Evolutionary conservation across 805 yeast species (phyloP).

Genomic region (Nakazawaea siamensis): DNA sequence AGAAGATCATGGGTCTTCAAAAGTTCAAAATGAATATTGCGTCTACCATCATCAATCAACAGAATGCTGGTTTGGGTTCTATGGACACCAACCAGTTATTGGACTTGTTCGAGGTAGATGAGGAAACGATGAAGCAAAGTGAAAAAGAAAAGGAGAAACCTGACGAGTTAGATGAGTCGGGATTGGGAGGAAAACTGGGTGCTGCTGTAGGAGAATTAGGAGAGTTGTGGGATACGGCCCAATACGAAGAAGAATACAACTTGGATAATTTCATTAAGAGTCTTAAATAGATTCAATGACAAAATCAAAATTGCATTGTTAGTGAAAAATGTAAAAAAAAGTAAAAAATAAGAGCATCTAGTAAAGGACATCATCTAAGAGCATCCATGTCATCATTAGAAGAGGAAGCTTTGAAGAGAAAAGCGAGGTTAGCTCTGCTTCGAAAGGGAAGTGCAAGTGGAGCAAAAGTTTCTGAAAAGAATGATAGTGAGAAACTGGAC

Average conservation of each 20-base stretch:
- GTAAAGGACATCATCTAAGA: too few species aligned
- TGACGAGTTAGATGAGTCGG: constrained; percentile 50
- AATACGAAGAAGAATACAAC: constrained; percentile 95
- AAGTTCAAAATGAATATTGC: constrained; percentile 97
- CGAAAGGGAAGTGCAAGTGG: constrained; percentile 13
- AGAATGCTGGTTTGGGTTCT: constrained; percentile 88
- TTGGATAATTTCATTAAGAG: constrained; percentile 87
- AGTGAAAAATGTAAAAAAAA: too few species aligned
- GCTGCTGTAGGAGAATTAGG: constrained; percentile 84
- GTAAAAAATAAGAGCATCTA: too few species aligned
- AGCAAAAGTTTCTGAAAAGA: background rate
- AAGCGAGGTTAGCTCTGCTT: constrained; percentile 19
- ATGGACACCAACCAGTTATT: constrained; percentile 95
- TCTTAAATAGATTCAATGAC: constrained; percentile 46
- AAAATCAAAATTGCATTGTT: too few species aligned
- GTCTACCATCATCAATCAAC: constrained; percentile 91
- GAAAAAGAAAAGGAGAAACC: constrained; percentile 26
- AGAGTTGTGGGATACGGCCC: constrained; percentile 93
- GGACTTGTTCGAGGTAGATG: constrained; percentile 76
- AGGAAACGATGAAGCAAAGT: constrained; percentile 20
- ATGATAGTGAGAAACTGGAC: background rate
- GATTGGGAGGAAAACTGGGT: constrained; percentile 77
- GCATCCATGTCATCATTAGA: constrained; percentile 18
- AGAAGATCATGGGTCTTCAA: constrained; percentile 96
- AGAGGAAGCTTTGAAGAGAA: constrained; percentile 21